A percentile compares a stretch with the other conserved stretches of the same genome.
Evolutionary conservation across 768 basidiomycete genomes (phyloP).

Genomic region (Hydnum rufescens): DNA sequence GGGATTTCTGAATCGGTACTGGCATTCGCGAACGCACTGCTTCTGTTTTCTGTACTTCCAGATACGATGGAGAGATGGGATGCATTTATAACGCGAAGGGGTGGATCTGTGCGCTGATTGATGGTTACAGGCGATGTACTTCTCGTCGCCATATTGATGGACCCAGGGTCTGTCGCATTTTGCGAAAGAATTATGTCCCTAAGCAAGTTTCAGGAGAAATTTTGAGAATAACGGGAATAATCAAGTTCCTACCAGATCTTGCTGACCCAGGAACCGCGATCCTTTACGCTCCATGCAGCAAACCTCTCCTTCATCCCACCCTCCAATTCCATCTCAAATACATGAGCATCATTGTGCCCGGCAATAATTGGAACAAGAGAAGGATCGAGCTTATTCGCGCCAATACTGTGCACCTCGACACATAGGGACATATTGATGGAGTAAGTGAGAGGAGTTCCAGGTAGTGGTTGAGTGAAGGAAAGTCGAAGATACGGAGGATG

Average conservation of each 20-base stretch:
- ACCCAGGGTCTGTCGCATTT: not conserved
- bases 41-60: not conserved
- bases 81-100: not conserved
- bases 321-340: not conserved
- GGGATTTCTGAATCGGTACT: not conserved
- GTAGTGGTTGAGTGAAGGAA: not conserved
- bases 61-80: not conserved
- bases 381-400: not conserved
- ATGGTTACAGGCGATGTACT: not conserved
- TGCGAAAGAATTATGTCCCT: not conserved
- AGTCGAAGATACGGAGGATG: not conserved
- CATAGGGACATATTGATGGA: not conserved
- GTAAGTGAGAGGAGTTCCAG: not conserved
- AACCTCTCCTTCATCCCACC: not conserved
- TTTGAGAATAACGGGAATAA: not conserved
- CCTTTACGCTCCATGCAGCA: not conserved
- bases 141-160: not conserved
- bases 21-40: not conserved
- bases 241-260: not conserved
- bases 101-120: not conserved
- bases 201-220: not conserved
- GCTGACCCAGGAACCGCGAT: not conserved
- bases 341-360: not conserved
- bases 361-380: not conserved
- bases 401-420: not conserved